These are phyloP conservation scores for Hypocrella siamensis DNA, from an alignment of 2,329 filamentous ascomycete species.

Conservation along the genomic window DNA sequence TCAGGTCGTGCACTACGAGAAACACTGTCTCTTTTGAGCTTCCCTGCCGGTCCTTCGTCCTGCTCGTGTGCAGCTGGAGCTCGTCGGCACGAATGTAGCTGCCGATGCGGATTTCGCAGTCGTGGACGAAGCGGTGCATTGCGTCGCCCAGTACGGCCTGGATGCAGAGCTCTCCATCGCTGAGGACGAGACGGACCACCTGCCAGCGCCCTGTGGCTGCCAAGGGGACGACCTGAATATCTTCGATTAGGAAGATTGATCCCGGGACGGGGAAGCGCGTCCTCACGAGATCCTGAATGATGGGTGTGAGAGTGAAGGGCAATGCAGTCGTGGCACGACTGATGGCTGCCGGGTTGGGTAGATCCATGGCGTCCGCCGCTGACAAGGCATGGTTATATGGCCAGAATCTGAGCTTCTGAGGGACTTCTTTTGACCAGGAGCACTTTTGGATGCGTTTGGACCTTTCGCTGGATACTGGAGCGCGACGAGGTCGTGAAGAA, in stretches of 20 bases:
- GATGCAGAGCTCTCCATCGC: conserved; percentile 38
- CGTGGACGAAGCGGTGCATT: conserved; percentile 32
- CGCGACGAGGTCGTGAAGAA: too few relatives aligned
- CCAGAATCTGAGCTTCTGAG: too few relatives aligned
- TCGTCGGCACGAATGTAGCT: conserved; percentile 30
- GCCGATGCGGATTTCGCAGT: conserved; percentile 27
- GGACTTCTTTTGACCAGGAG: too few relatives aligned
- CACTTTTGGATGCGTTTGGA: too few relatives aligned
- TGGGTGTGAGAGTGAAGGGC: conserved; percentile 17
- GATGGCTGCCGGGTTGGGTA: conserved; percentile 11
- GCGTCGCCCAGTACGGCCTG: conserved; percentile 31
- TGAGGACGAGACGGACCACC: conserved; percentile 29
- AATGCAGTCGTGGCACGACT: conserved; percentile 8
- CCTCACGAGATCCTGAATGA: conserved; percentile 31
- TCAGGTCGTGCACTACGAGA: conserved; percentile 28
- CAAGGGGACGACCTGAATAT: conserved; percentile 21
- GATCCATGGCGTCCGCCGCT: background rate
- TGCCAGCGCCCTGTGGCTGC: conserved; percentile 23
- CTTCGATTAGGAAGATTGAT: conserved; percentile 34
- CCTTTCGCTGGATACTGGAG: too few relatives aligned
- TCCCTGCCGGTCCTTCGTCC: conserved; percentile 1
- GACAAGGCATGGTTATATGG: background rate
- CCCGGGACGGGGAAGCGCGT: conserved; percentile 30
- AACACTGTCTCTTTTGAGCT: conserved; percentile 20
- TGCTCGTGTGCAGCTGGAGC: conserved; percentile 19